phyloP scores from a whole-genome alignment of 345 rosid species.

The Gossypium sturtianum region DNA sequence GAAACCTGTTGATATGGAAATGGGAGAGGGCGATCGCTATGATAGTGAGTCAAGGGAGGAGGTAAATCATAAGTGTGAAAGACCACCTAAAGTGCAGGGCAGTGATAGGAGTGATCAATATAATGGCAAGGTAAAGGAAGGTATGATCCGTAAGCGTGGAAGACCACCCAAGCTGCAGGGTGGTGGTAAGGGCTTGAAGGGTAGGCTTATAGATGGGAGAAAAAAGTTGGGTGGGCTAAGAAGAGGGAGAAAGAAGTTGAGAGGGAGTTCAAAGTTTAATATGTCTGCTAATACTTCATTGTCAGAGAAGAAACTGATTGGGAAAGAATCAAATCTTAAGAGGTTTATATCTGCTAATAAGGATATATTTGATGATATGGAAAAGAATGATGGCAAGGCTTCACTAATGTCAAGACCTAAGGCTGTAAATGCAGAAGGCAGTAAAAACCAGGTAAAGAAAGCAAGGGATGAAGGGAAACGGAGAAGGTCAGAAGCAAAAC shows the following conservation, averaged over 20 bases:
- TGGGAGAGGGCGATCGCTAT: background rate
- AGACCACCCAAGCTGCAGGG: conserved; percentile 14
- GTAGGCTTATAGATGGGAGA: background rate
- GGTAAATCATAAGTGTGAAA: conserved; percentile 6
- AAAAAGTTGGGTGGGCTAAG: conserved; percentile 25
- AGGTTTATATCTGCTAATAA: conserved; percentile 18
- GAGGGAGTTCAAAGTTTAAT: conserved; percentile 17
- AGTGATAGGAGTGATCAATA: background rate
- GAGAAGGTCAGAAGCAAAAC: conserved; percentile 34
- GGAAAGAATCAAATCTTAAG: conserved; percentile 18
- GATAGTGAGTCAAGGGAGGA: conserved; percentile 2
- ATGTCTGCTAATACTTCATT: conserved; percentile 14
- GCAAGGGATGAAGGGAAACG: conserved; percentile 20
- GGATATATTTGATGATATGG: conserved; percentile 13
- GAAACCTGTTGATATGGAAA: background rate
- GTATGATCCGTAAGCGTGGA: conserved; percentile 12
- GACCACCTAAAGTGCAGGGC: conserved; percentile 1
- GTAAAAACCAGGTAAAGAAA: conserved; percentile 15
- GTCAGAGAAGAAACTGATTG: conserved; percentile 15
- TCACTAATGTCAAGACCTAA: conserved; percentile 6
- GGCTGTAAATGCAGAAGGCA: conserved; percentile 9
- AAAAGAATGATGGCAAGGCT: conserved; percentile 11
- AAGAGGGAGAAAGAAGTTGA: conserved; percentile 20
- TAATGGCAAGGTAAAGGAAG: background rate
- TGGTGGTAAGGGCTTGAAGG: background rate